Evolutionary conservation across 2,329 filamentous ascomycete genomes (phyloP).

Genomic region (Cercospora sesami): DNA sequence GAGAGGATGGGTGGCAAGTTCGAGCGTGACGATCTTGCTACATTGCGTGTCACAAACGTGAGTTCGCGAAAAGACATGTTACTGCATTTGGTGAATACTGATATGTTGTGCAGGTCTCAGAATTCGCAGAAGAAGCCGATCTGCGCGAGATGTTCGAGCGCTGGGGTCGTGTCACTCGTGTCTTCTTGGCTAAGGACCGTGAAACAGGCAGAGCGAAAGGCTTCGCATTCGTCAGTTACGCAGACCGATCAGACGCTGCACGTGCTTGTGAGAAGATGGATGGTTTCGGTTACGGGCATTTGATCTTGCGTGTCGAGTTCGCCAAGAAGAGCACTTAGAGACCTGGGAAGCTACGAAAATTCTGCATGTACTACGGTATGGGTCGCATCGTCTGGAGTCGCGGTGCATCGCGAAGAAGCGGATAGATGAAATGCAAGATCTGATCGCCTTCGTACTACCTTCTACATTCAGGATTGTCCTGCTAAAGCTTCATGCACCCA

Average conservation of each 20-base stretch:
- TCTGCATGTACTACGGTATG: constrained; percentile 3
- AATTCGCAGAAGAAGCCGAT: constrained; percentile 94
- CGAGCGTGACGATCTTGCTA: constrained; percentile 94
- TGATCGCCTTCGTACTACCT: background rate
- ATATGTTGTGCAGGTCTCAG: constrained; percentile 68
- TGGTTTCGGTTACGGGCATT: constrained; percentile 84
- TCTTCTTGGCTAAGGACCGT: constrained; percentile 96
- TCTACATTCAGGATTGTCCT: background rate
- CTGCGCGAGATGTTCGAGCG: constrained; percentile 97
- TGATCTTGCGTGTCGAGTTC: constrained; percentile 85
- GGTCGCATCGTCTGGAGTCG: constrained; percentile 2
- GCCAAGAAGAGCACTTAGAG: constrained; percentile 61
- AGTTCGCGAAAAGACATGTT: constrained; percentile 40
- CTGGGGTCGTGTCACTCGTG: constrained; percentile 92
- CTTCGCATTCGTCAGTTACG: constrained; percentile 98
- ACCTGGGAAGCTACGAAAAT: background rate
- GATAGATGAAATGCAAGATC: constrained; percentile 11
- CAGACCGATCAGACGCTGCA: constrained; percentile 83
- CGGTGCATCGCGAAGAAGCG: constrained; percentile 7
- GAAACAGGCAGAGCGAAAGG: constrained; percentile 96
- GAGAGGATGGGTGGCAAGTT: constrained; percentile 93
- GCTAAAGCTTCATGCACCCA: background rate
- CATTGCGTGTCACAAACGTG: constrained; percentile 95
- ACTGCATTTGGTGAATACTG: constrained; percentile 26
- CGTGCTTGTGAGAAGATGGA: constrained; percentile 98